phyloP scores from a whole-genome alignment of 202 grass and related monocot species.

The Saccharum hybrid region DNA sequence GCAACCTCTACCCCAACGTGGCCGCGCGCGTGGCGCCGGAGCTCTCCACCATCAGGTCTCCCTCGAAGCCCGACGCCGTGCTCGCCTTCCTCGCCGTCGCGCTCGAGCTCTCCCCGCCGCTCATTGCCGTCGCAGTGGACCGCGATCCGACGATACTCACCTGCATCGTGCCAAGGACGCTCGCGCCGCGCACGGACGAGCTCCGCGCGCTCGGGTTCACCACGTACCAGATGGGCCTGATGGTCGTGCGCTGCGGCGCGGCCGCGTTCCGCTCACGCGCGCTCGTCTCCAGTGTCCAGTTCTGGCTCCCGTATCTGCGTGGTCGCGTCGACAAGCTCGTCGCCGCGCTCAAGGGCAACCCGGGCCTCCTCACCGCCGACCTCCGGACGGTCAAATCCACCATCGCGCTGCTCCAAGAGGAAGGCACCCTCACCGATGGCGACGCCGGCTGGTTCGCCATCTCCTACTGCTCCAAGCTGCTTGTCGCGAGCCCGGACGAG shows the following conservation, averaged over 20 bases:
- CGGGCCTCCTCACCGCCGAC: too few species aligned
- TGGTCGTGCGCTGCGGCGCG: constrained; percentile 26
- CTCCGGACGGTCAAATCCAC: too few species aligned
- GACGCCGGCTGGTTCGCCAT: too few species aligned
- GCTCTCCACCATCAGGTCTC: constrained; percentile 39
- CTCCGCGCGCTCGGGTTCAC: constrained; percentile 37
- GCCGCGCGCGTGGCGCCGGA: constrained; percentile 37
- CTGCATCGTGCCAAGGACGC: constrained; percentile 22
- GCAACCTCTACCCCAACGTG: constrained; percentile 36
- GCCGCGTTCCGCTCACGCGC: constrained; percentile 21
- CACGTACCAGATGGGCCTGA: constrained; percentile 29
- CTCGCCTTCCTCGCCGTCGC: constrained; percentile 24
- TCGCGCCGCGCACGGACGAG: constrained; percentile 25
- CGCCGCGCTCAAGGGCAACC: too few species aligned
- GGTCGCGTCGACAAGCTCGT: too few species aligned
- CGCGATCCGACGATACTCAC: constrained; percentile 28
- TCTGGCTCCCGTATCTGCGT: constrained; percentile 28
- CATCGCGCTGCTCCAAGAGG: too few species aligned
- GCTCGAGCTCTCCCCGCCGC: constrained; percentile 30
- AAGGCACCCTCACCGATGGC: too few species aligned
- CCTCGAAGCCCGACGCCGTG: constrained; percentile 45
- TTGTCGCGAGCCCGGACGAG: too few species aligned
- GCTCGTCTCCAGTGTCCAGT: constrained; percentile 15
- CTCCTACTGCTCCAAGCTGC: too few species aligned
- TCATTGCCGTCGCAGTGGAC: constrained; percentile 29